These are phyloP conservation scores for Candida odintsovae DNA, from an alignment of 805 yeast species.

Conservation along the genomic window DNA sequence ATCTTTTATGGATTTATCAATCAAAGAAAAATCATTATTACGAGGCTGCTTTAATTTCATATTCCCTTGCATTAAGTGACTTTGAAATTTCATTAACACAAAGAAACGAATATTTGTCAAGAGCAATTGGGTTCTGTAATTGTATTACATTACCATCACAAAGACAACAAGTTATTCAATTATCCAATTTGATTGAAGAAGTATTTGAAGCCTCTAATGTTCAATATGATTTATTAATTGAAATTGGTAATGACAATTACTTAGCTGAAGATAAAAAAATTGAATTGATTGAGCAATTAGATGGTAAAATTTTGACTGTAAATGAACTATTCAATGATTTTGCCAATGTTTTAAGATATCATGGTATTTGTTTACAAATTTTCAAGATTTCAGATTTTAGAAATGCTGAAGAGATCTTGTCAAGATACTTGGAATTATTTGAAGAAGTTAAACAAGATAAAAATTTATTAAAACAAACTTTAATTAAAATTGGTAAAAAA, in stretches of 20 bases:
- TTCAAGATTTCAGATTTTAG: conserved; percentile 83
- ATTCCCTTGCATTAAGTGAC: conserved; percentile 66
- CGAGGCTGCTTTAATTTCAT: conserved; percentile 79
- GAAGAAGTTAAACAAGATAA: conserved; percentile 25
- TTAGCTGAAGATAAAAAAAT: conserved; percentile 42
- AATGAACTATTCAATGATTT: conserved; percentile 80
- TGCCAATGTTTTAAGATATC: conserved; percentile 84
- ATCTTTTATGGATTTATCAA: conserved; percentile 82
- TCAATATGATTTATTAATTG: conserved; percentile 48
- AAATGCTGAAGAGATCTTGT: conserved; percentile 73
- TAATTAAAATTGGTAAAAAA: conserved; percentile 51
- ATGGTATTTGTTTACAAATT: conserved; percentile 71
- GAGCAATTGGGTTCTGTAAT: conserved; percentile 91
- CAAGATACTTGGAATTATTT: conserved; percentile 74
- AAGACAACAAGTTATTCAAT: conserved; percentile 69
- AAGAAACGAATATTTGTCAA: conserved; percentile 81
- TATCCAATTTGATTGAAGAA: conserved; percentile 68
- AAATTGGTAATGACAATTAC: conserved; percentile 48
- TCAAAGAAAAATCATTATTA: conserved; percentile 74
- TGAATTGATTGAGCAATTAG: conserved; percentile 47
- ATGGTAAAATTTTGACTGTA: conserved; percentile 60
- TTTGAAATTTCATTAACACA: conserved; percentile 62
- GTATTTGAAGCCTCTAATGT: conserved; percentile 80
- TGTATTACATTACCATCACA: conserved; percentile 73
- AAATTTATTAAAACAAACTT: conserved; percentile 18